Evolutionary conservation across 2,329 filamentous ascomycete genomes (phyloP).

Genomic region (Microsporum canis): DNA sequence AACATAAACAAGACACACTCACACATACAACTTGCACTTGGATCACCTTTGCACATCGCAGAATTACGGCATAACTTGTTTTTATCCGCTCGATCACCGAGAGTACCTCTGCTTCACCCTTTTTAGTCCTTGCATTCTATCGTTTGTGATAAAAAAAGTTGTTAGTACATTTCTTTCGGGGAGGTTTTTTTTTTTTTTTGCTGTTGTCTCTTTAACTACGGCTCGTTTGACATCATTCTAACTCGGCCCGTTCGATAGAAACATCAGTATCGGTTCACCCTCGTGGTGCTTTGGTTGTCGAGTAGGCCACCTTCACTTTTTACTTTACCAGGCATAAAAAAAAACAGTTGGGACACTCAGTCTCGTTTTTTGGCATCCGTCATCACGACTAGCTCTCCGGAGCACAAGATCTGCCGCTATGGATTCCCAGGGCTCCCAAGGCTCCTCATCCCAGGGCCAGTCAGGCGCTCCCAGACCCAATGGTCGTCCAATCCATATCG

Average conservation of each 20-base stretch:
- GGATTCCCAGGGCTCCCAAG: neutral
- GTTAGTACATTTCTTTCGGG: neutral
- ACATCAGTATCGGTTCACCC: neutral
- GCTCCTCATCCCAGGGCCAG: conserved; percentile 33
- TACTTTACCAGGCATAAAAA: neutral
- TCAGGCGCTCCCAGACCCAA: conserved; percentile 49
- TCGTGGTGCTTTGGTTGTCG: neutral
- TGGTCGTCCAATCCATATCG: conserved; percentile 82
- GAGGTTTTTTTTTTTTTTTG: too few relatives aligned
- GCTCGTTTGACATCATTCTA: neutral
- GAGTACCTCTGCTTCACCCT: neutral
- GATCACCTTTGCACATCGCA: neutral
- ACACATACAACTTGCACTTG: neutral
- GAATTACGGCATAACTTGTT: neutral
- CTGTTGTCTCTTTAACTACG: neutral
- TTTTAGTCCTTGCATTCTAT: neutral
- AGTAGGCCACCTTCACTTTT: neutral
- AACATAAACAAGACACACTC: neutral
- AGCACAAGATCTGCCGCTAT: neutral
- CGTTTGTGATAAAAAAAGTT: neutral
- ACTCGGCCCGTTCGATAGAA: neutral
- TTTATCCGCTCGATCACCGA: neutral
- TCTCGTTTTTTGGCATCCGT: neutral
- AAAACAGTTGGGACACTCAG: neutral
- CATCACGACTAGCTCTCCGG: neutral